phyloP scores from a whole-genome alignment of 2,329 filamentous ascomycete genomes.

The Aspergillus sp. region DNA sequence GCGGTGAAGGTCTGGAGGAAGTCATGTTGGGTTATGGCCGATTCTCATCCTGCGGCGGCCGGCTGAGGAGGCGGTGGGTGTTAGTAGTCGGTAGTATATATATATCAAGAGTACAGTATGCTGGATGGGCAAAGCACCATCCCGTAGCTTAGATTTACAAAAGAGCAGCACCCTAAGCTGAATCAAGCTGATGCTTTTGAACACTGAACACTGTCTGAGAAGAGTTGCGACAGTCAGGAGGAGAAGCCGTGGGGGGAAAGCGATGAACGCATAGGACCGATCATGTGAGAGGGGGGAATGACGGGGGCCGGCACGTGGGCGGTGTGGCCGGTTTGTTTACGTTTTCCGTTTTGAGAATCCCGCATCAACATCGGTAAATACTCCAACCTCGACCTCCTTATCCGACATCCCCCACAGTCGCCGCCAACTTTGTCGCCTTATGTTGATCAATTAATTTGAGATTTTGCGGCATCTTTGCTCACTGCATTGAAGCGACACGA shows the following conservation, averaged over 20 bases:
- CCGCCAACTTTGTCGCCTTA: conserved; percentile 1
- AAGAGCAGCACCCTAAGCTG: background rate
- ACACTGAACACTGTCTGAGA: background rate
- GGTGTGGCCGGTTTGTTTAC: conserved; percentile 32
- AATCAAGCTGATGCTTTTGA: background rate
- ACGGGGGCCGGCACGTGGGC: conserved; percentile 22
- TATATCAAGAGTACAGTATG: background rate
- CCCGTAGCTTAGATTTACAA: background rate
- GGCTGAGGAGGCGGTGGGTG: conserved; percentile 13
- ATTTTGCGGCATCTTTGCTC: background rate
- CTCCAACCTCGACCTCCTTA: background rate
- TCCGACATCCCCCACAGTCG: conserved; percentile 3
- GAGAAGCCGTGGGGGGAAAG: conserved; percentile 2
- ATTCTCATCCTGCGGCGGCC: conserved; percentile 17
- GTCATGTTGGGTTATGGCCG: conserved; percentile 34
- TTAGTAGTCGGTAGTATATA: conserved; percentile 2
- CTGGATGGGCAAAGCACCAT: background rate
- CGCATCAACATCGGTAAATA: conserved; percentile 18
- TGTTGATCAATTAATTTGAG: background rate
- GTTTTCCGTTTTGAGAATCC: conserved; percentile 29
- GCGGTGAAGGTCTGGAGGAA: conserved; percentile 32
- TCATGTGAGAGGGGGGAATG: conserved; percentile 33
- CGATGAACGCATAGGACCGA: conserved; percentile 19
- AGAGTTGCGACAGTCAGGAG: background rate
- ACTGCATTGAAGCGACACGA: background rate